Evolutionary conservation across 164 flowering plant genomes (phyloP).

Genomic region (Liriodendron chinense): DNA sequence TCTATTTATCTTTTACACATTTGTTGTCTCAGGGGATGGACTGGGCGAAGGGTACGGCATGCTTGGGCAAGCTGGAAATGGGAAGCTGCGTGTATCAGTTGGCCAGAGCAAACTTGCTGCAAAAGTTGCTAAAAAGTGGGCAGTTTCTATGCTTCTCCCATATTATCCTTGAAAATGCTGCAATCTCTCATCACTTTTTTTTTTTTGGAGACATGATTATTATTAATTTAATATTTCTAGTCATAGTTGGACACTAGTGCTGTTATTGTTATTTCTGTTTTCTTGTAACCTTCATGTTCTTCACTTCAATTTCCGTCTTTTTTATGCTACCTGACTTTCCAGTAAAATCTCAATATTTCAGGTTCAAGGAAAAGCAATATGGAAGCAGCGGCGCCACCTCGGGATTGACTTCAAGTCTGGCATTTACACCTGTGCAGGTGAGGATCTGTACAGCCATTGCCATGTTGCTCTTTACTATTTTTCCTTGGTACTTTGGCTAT

Average conservation of each 20-base stretch:
- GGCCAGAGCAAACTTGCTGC: conserved; percentile 92
- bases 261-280: neutral
- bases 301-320: neutral
- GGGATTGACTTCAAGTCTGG: conserved; percentile 86
- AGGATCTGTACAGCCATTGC: neutral
- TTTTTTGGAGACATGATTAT: neutral
- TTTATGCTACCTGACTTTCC: neutral
- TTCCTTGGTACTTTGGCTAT: neutral
- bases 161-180: neutral
- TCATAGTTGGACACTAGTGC: neutral
- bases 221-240: neutral
- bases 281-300: neutral
- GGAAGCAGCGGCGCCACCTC: conserved; percentile 95
- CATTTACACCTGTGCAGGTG: conserved; percentile 98
- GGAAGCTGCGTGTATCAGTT: conserved; percentile 86
- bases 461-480: neutral
- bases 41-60: conserved; percentile 99
- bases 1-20: neutral
- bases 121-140: conserved; percentile 92
- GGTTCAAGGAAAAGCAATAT: conserved; percentile 83
- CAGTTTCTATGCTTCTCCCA: neutral
- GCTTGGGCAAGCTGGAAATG: conserved; percentile 99
- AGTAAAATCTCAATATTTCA: conserved; percentile 19
- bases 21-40: conserved; percentile 70
- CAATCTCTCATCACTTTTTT: neutral